These are phyloP conservation scores for Emmonsia crescens DNA, from an alignment of 2,329 filamentous ascomycete species.

Conservation along the genomic window DNA sequence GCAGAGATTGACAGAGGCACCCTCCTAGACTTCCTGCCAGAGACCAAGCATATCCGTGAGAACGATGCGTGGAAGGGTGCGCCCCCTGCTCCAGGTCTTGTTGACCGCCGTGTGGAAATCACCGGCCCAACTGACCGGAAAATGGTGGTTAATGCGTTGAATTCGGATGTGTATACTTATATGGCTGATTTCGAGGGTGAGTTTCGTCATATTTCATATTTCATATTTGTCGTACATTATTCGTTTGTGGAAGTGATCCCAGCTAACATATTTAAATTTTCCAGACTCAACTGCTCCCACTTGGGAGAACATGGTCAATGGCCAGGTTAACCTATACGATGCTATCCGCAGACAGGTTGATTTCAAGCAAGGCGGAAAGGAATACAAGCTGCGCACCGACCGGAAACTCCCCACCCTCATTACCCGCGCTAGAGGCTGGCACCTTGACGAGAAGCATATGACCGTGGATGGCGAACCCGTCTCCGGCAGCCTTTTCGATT, in stretches of 20 bases:
- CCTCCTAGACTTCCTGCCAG: conserved; percentile 86
- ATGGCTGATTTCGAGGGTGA: conserved; percentile 98
- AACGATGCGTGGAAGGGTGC: conserved; percentile 90
- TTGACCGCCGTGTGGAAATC: conserved; percentile 92
- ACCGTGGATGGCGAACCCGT: conserved; percentile 92
- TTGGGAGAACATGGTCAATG: conserved; percentile 99
- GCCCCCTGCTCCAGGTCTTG: conserved; percentile 77
- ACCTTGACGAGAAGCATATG: conserved; percentile 96
- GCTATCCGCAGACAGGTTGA: conserved; percentile 88
- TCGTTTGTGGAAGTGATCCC: background rate
- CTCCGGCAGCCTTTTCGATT: conserved; percentile 87
- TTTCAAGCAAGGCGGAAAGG: conserved; percentile 90
- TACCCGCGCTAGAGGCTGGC: conserved; percentile 90
- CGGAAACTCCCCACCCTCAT: conserved; percentile 80
- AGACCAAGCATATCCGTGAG: conserved; percentile 92
- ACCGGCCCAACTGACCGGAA: conserved; percentile 95
- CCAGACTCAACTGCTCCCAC: conserved; percentile 88
- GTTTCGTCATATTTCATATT: conserved; percentile 18
- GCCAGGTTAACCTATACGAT: conserved; percentile 95
- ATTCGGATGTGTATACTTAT: conserved; percentile 94
- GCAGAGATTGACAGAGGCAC: conserved; percentile 83
- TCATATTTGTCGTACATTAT: background rate
- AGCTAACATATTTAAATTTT: background rate
- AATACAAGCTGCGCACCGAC: conserved; percentile 95
- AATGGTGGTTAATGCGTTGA: conserved; percentile 97